phyloP scores from a whole-genome alignment of 768 basidiomycete genomes.

The Cystofilobasidium capitatum region DNA sequence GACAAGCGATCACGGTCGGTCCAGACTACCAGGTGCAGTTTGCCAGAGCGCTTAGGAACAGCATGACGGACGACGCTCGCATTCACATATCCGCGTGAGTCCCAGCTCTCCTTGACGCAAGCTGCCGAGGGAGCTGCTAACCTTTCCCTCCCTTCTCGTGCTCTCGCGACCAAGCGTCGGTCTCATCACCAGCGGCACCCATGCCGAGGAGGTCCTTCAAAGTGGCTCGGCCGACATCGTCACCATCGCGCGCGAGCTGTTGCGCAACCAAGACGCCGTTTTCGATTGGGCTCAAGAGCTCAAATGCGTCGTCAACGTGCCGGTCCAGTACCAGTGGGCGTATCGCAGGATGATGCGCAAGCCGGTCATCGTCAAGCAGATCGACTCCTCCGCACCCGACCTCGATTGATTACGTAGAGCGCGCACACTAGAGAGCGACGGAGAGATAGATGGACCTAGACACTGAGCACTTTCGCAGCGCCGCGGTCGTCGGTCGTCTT shows the following conservation, averaged over 20 bases:
- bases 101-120: slow-evolving; percentile 1
- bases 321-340: slow-evolving; percentile 26
- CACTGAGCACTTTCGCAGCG: too few relatives aligned
- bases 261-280: slow-evolving; percentile 16
- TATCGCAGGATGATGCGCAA: slow-evolving; percentile 25
- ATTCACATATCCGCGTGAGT: slow-evolving; percentile 10
- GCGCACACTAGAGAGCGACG: too few relatives aligned
- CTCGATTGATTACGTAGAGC: slow-evolving; percentile 6
- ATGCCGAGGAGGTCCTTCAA: slow-evolving; percentile 27
- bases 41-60: slow-evolving; percentile 9
- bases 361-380: slow-evolving; percentile 6
- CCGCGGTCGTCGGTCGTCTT: too few relatives aligned
- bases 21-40: slow-evolving; percentile 16
- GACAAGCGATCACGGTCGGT: slow-evolving; percentile 6
- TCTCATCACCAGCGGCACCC: background rate
- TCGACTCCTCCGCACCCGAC: slow-evolving; percentile 10
- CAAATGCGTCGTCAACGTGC: slow-evolving; percentile 20
- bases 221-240: slow-evolving; percentile 11
- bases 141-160: background rate
- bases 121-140: background rate
- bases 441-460: too few relatives aligned
- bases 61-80: slow-evolving; percentile 5
- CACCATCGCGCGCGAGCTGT: slow-evolving; percentile 28
- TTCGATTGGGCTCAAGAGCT: slow-evolving; percentile 17
- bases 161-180: background rate